Base-by-base conservation (phyloP, 768 basidiomycete species). In the Udeniomyces megalosporus region DNA sequence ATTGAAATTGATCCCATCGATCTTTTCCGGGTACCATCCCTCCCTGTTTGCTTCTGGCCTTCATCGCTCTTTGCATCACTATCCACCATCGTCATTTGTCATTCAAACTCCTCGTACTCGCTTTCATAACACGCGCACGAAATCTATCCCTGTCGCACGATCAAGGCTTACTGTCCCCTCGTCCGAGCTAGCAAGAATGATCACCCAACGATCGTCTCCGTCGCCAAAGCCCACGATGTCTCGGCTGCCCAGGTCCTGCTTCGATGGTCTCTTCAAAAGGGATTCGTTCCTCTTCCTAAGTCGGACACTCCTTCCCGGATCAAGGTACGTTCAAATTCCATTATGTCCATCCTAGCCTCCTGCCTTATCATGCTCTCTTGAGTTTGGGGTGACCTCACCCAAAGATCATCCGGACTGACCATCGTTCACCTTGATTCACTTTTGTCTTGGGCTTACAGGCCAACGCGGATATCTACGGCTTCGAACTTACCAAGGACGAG, bases 231-330 rank as follows among this genome's bases (percentile, higher is more conserved):
- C 34, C 47, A 42, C 28, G 44, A 32, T 45, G 71, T 68, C 62
- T 72, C 69, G 6, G 69, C 71, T 45, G 75, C 77, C 0, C 77
- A 77, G 49, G 70, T 79, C 20, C 67, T 78, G 53, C 72, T 78
- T 55, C 69, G 77, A 29, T 79, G 77, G 78, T 73, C 70, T 32
- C 68, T 79, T 26, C 77, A 79, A 58, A 70, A 71, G 52, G 76
- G 75, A 72, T 82, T 80, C 67, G 78, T 88, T 0, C 86, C 87
- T 0, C 79, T 96, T 10, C 86, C 88, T 1, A 92, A 92, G 74
- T 86, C 85, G 49, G 80, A 80, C 32, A 85, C 80, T 2, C 79
- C 83, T 0, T 74, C 73, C 17, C 81, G 89, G 32, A 86, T 96
- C 68, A 56, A 47, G 50, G 68, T 52, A 17, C n/a, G 50, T 52